Base-by-base conservation (phyloP, 805 yeast species). In the Wickerhamomyces canadensis region DNA sequence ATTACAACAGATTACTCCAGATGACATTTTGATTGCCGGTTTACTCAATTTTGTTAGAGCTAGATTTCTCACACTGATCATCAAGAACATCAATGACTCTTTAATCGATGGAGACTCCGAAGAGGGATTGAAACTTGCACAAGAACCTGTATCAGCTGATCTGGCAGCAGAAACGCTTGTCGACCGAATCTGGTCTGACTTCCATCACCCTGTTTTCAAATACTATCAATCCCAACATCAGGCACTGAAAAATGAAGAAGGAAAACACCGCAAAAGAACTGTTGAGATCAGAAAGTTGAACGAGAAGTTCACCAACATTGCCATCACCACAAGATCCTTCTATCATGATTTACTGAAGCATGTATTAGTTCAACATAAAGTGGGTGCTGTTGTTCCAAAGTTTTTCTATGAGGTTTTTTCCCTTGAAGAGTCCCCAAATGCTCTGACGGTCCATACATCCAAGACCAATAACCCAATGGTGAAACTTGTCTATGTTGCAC, bases 171-270 rank as follows among this genome's bases (percentile, higher is more conserved):
- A 49, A n/a, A 51, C 54, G 3, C 55, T 72, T 6, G 64, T 81
- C 15, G 81, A 76, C 35, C 47, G 55, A 5, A 55, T 77, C 16
- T 82, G 88, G 88, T 53, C 64, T 23, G 74, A 75, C 5, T 67
- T 82, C 44, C 82, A 78, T 46, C 76, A 78, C 48, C 86, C 86
- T 2, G 70, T 76, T 2, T 67, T 80, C 42, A 79, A 77, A 46
- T 69, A 69, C 52, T 80, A 51, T 33, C 42, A 49, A 10, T 34
- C 48, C 1, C 46, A 40, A 23, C 46, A 36, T 26, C 41, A 40
- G 9, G 28, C 34, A 1, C 24, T 52, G 18, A 40, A 40, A 19
- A 33, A 34, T 5, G 48, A 34, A 52, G 54, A 31, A 55, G 25
- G 38, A 34, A 41, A 36, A 39, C 47, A 37, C 23, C 27, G 40